Conservation (phyloP, 2,329 filamentous ascomycete genomes). For the Epichloe elymi region DNA sequence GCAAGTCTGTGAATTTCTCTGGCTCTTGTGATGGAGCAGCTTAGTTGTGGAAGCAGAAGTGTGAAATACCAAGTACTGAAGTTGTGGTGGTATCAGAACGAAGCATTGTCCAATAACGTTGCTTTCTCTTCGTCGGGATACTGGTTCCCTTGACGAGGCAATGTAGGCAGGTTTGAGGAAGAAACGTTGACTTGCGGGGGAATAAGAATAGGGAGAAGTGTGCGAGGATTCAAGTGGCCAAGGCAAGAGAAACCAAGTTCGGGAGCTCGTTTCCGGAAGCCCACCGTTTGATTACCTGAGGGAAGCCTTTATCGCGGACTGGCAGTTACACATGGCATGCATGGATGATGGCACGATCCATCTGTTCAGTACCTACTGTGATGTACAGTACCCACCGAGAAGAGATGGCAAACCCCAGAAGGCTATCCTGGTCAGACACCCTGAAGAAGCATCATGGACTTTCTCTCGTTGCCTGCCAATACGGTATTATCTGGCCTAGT, state of each 20-base stretch:
- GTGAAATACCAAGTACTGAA: conserved; percentile 1
- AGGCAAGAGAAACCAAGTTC: not conserved
- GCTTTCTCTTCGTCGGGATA: not conserved
- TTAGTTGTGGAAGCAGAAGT: conserved; percentile 3
- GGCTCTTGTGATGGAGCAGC: conserved; percentile 2
- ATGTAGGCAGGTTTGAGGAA: not conserved
- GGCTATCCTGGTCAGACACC: not conserved
- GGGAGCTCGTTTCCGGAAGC: not conserved
- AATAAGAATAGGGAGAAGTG: not conserved
- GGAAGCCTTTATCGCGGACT: conserved; percentile 1
- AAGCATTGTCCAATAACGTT: conserved; percentile 7
- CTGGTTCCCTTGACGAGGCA: not conserved
- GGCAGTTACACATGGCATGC: not conserved
- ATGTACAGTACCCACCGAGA: not conserved
- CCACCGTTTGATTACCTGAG: not conserved
- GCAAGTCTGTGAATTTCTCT: not conserved
- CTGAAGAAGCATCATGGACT: not conserved
- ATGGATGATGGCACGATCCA: not conserved
- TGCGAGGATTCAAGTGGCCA: not conserved
- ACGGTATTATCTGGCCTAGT: not conserved
- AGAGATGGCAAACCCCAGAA: not conserved
- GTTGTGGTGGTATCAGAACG: not conserved
- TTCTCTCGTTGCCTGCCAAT: not conserved
- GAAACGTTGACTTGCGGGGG: not conserved
- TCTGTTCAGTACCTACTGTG: not conserved